A percentile compares a stretch with the other conserved stretches of the same genome.
Conservation (phyloP, 2,329 filamentous ascomycete species). For the Colletotrichum cuscutae region DNA sequence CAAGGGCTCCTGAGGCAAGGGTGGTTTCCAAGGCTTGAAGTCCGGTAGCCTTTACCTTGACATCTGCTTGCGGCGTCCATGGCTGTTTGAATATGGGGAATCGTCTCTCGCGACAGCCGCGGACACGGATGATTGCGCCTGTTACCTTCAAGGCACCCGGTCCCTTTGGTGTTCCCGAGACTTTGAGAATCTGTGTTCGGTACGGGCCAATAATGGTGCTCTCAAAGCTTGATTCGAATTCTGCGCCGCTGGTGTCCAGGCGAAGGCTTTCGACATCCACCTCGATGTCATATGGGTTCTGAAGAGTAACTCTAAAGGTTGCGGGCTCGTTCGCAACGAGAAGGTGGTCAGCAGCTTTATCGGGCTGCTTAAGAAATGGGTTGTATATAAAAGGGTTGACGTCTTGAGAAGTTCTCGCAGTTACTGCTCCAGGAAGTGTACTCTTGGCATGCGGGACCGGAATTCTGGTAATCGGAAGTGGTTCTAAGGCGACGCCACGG, state of each 20-base stretch:
- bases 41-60: constrained; percentile 82
- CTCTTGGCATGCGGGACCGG: constrained; percentile 74
- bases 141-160: constrained; percentile 78
- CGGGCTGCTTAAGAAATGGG: constrained; percentile 79
- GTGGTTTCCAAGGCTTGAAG: constrained; percentile 65
- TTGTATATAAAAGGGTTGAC: constrained; percentile 95
- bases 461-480: constrained; percentile 66
- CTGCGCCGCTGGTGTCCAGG: constrained; percentile 77
- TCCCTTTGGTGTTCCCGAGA: constrained; percentile 74
- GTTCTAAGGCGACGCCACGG: constrained; percentile 77
- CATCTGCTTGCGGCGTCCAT: constrained; percentile 76
- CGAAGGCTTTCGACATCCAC: constrained; percentile 86
- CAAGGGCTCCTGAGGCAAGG: constrained; percentile 49
- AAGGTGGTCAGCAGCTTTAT: constrained; percentile 71
- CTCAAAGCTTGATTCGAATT: constrained; percentile 74
- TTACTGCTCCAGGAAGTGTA: constrained; percentile 61
- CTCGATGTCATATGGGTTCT: constrained; percentile 95
- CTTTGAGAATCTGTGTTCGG: constrained; percentile 79
- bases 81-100: constrained; percentile 86
- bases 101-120: constrained; percentile 81
- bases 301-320: constrained; percentile 83
- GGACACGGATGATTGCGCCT: constrained; percentile 82
- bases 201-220: constrained; percentile 81
- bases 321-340: constrained; percentile 83
- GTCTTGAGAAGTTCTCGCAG: constrained; percentile 65